A percentile compares a stretch with the other conserved stretches of the same genome.
Evolutionary conservation across 345 rosid genomes (phyloP).

Genomic region (Hibiscus tridactylites): DNA sequence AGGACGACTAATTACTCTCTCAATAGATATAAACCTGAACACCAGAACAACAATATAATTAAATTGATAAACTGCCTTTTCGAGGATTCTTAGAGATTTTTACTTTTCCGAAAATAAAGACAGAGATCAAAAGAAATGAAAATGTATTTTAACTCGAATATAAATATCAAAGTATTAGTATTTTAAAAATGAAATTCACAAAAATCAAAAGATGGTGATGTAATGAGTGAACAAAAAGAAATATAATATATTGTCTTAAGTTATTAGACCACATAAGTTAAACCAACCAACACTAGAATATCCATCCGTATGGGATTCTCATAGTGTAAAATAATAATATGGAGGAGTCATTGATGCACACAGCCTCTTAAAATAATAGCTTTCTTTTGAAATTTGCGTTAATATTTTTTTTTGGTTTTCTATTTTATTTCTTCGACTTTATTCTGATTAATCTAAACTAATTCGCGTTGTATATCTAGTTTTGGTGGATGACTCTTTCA

Average conservation of each 20-base stretch:
- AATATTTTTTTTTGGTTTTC: not conserved
- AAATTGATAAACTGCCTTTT: too few species aligned
- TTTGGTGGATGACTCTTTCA: too few species aligned
- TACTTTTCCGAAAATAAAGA: too few species aligned
- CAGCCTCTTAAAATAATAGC: not conserved
- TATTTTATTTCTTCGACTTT: too few species aligned
- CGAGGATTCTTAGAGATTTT: too few species aligned
- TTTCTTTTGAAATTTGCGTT: not conserved
- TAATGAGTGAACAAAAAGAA: not conserved
- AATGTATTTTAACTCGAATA: too few species aligned
- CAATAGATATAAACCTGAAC: not conserved
- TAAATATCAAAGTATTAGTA: not conserved
- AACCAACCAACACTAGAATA: not conserved
- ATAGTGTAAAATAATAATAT: not conserved
- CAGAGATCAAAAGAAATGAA: too few species aligned
- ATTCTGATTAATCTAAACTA: too few species aligned
- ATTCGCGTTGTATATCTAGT: too few species aligned
- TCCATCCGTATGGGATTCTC: not conserved
- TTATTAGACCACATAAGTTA: not conserved
- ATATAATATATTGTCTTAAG: not conserved
- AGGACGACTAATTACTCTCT: not conserved
- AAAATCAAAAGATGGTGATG: not conserved
- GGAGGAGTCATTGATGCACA: not conserved
- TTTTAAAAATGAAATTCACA: not conserved
- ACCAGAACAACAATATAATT: not conserved